Base-by-base conservation (phyloP, 495 filamentous ascomycete genomes). In the Xylona heveae region DNA sequence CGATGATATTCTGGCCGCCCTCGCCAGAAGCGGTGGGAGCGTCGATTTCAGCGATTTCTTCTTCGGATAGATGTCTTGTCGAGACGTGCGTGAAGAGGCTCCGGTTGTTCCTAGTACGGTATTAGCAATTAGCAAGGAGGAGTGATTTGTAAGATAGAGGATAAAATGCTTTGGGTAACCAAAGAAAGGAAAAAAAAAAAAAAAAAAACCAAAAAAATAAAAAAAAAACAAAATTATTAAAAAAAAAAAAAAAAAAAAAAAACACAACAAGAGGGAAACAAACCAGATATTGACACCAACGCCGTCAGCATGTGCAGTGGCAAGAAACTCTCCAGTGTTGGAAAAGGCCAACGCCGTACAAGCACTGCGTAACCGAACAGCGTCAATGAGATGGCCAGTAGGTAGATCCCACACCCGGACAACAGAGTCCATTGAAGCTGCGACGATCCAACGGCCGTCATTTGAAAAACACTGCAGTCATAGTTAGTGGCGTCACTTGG, bases 331-430 rank as follows among this genome's bases (percentile, higher is more conserved):
- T 0, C 84, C 84, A 1, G 80, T 91, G 2, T 62, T 62, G 0
- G 88, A 85, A 57, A 93, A 90, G 9, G 83, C 71, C 16, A 99
- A 57, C 3, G 80, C 68, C 2, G 73, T 83, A 46, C 82, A 88
- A 16, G 71, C 69, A 25, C 58, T 75, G 17, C 67, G 66, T 4
- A 84, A 60, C 29, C 69, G 66, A 49, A 95, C 74, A 3, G 77
- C 75, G 47, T 95, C 88, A 42, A 95, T 83, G 8, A 95, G 62
- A 54, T 95, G 88, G 3, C 81, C 80, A 0, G 88, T 95, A 7
- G 88, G 84, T 17, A 99, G 55, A 54, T 99, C 88, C 85, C 88
- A 99, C 2, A 94, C 66, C 29, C 88, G 68, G 22, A 99, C 56
- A 25, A 77, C 54, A 8, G 68, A 71, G 51, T 94, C 84, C 49